Evolutionary conservation across 106 monocot species (phyloP).

Genomic region (Dioscorea dumetorum): DNA sequence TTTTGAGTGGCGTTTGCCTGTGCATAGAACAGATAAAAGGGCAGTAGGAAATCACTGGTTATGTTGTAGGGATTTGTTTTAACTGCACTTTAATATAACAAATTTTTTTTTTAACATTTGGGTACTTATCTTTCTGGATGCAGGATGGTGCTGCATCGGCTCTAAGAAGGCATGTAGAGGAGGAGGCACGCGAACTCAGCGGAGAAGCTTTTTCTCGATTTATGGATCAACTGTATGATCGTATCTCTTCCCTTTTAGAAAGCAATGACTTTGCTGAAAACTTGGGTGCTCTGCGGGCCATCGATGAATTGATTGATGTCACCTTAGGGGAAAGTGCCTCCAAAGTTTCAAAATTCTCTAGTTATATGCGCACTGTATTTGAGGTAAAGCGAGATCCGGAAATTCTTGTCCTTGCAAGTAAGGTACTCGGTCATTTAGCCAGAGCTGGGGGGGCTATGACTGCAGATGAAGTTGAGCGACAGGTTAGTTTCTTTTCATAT

Average conservation of each 20-base stretch:
- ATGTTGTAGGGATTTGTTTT: neutral
- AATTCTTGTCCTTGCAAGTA: slow-evolving; percentile 77
- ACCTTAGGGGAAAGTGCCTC: slow-evolving; percentile 80
- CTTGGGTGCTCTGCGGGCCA: slow-evolving; percentile 75
- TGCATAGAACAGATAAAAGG: too few species aligned
- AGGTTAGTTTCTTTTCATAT: slow-evolving; percentile 21
- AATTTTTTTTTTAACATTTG: neutral
- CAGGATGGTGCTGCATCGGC: slow-evolving; percentile 50
- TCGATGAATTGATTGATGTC: slow-evolving; percentile 84
- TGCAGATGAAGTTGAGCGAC: slow-evolving; percentile 83
- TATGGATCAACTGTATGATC: slow-evolving; percentile 96
- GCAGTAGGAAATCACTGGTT: too few species aligned
- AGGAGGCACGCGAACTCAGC: slow-evolving; percentile 73
- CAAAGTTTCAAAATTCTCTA: slow-evolving; percentile 86
- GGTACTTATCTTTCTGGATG: slow-evolving; percentile 3
- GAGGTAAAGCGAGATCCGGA: slow-evolving; percentile 86
- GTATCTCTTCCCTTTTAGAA: slow-evolving; percentile 60
- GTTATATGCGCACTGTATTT: slow-evolving; percentile 73
- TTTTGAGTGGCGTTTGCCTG: too few species aligned
- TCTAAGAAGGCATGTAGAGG: slow-evolving; percentile 65
- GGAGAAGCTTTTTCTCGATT: slow-evolving; percentile 86
- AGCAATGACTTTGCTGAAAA: slow-evolving; percentile 79
- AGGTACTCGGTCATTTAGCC: slow-evolving; percentile 85
- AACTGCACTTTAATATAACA: too few species aligned
- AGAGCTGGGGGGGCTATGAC: slow-evolving; percentile 96